Conservation (phyloP, 2,329 filamentous ascomycete species). For the Stemphylium beticola region DNA sequence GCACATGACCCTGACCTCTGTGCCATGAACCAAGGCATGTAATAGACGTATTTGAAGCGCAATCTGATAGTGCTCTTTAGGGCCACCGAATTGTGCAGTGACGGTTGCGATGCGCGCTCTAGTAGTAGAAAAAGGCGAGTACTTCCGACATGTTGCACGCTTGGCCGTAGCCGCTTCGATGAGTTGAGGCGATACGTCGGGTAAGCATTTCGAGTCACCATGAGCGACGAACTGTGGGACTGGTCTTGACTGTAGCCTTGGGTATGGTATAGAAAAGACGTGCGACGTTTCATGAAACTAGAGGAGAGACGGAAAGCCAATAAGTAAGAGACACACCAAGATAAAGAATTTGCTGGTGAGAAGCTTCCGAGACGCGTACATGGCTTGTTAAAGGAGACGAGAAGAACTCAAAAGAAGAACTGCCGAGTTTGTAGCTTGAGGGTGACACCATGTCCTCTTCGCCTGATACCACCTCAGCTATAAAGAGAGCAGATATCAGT, state of each 20-base stretch:
- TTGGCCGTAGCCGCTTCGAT: constrained; percentile 17
- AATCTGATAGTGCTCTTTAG: constrained; percentile 49
- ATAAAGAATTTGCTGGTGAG: constrained; percentile 7
- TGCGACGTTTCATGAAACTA: constrained; percentile 8
- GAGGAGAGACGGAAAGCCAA: constrained; percentile 11
- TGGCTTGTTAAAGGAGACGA: neutral
- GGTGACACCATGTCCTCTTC: neutral
- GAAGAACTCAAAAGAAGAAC: neutral
- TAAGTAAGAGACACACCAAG: constrained; percentile 8
- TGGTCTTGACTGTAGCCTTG: constrained; percentile 5
- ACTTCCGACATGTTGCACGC: constrained; percentile 22
- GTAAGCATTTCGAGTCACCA: constrained; percentile 23
- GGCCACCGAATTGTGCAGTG: constrained; percentile 48
- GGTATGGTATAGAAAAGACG: constrained; percentile 14
- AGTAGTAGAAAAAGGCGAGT: constrained; percentile 18
- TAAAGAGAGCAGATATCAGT: neutral
- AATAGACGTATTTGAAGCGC: constrained; percentile 50
- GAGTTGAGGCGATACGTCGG: constrained; percentile 14
- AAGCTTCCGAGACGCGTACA: neutral
- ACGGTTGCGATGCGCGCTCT: constrained; percentile 45
- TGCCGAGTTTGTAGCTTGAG: neutral
- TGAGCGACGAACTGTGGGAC: constrained; percentile 21
- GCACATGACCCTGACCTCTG: constrained; percentile 52
- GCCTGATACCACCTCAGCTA: neutral
- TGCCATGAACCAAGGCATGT: constrained; percentile 44